Conservation (phyloP, 495 filamentous ascomycete genomes). For the Neurospora tetrasperma region DNA sequence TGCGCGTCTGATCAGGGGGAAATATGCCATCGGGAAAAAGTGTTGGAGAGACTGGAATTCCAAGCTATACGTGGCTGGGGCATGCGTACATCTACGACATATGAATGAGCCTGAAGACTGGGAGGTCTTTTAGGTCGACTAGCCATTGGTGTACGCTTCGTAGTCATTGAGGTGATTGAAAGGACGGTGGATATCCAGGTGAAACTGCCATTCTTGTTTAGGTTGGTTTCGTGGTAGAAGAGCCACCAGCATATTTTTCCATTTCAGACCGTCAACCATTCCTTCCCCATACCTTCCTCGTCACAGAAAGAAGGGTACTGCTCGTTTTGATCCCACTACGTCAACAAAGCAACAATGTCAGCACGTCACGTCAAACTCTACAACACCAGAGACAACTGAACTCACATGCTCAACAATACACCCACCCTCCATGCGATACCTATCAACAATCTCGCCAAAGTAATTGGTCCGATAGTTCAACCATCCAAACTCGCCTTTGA, state of each 20-base stretch:
- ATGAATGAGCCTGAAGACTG: neutral
- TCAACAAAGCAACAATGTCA: neutral
- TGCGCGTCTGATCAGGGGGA: no score
- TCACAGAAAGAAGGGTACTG: neutral
- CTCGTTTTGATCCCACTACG: neutral
- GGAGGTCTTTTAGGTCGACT: neutral
- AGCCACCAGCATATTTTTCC: no score
- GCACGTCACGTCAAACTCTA: neutral
- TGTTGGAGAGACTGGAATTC: no score
- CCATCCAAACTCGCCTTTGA: constrained; percentile 18
- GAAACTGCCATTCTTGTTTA: no score
- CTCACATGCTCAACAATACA: constrained; percentile 28
- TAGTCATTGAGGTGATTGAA: no score
- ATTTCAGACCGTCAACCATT: neutral
- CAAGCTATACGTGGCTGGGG: neutral
- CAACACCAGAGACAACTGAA: neutral
- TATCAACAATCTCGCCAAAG: constrained; percentile 19
- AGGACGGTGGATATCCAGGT: no score
- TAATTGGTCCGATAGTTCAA: constrained; percentile 15
- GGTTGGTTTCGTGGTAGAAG: no score
- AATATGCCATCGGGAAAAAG: no score
- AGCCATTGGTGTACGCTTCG: no score
- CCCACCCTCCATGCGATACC: constrained; percentile 18
- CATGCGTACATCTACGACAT: neutral
- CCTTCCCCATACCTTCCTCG: neutral